Evolutionary conservation across 1,284 basidiomycete species (phyloP), one percentile per base, ranked within the genome.

Genomic region (Pisolithus thermaeus): DNA sequence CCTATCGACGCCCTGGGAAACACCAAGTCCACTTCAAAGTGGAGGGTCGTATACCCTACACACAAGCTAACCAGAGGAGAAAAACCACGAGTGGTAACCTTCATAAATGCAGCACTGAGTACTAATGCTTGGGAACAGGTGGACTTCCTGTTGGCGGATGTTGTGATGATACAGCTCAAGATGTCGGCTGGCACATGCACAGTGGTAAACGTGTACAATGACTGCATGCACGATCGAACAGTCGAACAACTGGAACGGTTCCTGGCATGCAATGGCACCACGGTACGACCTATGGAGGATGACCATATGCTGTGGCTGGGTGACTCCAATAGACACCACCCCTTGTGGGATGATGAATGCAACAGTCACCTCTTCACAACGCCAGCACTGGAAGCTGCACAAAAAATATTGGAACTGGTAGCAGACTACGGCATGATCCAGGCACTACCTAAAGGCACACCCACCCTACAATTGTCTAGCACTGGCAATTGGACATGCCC

Each of bases 311-410:
- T n/a, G n/a, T n/a, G n/a, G n/a, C n/a, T n/a, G n/a, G 75, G 73
- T 0, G 74, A 56, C n/a, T n/a, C n/a, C n/a, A n/a, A n/a, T n/a
- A n/a, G n/a, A n/a, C n/a, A n/a, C n/a, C n/a, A n/a, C n/a, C 68
- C 70, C 0, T 11, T 67, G 1, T 77, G 75, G 75, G 40, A 41
- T 23, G 74, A 77, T 18, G 52, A 58, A 0, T 1, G 42, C 0
- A 72, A 74, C 51, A 4, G 38, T 0, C 71, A 72, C 20, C 65
- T 75, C 0, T 70, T 69, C 50, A 67, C 63, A 1, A 32, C 2
- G 20, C 2, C 40, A 41, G 20, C 40, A 22, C 47, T 54, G 0
- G 18, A 41, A 0, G 5, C 8, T 1, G 16, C 51, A 0, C 37
- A 53, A 39, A 47, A 45, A 0, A 42, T 56, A 0, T 14, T 58